These are phyloP conservation scores for Erysimum pusillum DNA, from an alignment of 441 rosid species.

Conservation along the genomic window DNA sequence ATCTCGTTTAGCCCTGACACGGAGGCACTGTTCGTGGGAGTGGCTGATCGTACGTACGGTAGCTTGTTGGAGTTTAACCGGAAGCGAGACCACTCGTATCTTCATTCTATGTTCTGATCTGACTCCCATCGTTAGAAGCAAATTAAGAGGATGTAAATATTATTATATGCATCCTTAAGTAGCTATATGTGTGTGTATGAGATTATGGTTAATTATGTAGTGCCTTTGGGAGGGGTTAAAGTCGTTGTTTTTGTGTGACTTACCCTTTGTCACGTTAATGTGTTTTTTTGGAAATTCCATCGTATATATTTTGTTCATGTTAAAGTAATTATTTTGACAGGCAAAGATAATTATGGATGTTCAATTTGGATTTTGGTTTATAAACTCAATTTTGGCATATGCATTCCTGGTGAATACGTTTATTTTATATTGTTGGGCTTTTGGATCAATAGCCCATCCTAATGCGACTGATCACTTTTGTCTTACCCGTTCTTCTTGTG, in stretches of 20 bases:
- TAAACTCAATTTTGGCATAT: too few relatives aligned
- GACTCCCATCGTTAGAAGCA: not conserved
- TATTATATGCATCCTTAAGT: not conserved
- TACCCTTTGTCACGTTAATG: slow-evolving; percentile 6
- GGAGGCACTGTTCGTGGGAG: slow-evolving; percentile 66
- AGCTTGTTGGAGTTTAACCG: slow-evolving; percentile 72
- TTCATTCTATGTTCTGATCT: slow-evolving; percentile 57
- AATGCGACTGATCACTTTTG: not conserved
- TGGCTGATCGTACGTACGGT: slow-evolving; percentile 76
- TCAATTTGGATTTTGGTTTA: not conserved
- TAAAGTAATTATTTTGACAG: too few relatives aligned
- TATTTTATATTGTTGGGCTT: not conserved
- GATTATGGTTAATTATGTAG: slow-evolving; percentile 11
- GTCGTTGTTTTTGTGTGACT: slow-evolving; percentile 17
- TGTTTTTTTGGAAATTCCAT: not conserved
- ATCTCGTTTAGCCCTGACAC: slow-evolving; percentile 75
- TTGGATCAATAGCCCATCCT: not conserved
- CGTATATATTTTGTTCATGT: not conserved
- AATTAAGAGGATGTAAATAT: not conserved
- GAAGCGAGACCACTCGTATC: slow-evolving; percentile 50
- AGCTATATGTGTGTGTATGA: not conserved
- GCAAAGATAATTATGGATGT: too few relatives aligned
- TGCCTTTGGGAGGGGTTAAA: not conserved
- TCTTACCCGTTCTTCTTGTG: not conserved
- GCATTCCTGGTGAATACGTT: not conserved